A percentile compares a stretch with the other conserved stretches of the same genome.
Evolutionary conservation across 2,329 filamentous ascomycete genomes (phyloP).

Genomic region (Cercospora zeina): DNA sequence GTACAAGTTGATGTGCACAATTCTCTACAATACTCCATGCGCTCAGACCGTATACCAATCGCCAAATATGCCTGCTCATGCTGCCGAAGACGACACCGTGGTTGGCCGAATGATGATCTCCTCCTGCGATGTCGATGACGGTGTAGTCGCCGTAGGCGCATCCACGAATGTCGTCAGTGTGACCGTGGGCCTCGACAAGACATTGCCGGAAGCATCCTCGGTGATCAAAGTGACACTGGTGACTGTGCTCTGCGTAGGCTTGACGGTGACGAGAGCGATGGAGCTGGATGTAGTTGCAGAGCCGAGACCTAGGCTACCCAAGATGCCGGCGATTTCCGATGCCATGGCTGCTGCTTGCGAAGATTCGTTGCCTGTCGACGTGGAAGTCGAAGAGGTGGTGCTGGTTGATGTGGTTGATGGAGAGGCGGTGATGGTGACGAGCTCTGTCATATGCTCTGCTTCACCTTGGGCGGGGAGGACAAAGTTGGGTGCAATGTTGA

Average conservation of each 20-base stretch:
- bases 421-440: conserved; percentile 18
- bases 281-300: conserved; percentile 17
- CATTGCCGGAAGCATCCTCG: conserved; percentile 20
- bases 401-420: conserved; percentile 6
- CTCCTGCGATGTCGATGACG: conserved; percentile 2
- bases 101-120: conserved; percentile 12
- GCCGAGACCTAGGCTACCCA: conserved; percentile 15
- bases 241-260: conserved; percentile 26
- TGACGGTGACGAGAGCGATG: conserved; percentile 23
- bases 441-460: conserved; percentile 9
- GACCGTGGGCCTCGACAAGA: conserved; percentile 15
- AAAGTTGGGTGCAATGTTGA: conserved; percentile 42
- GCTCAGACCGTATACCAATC: too few species aligned
- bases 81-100: neutral
- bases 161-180: conserved; percentile 20
- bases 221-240: conserved; percentile 19
- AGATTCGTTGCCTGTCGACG: conserved; percentile 13
- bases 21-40: too few species aligned
- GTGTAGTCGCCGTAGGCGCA: conserved; percentile 4
- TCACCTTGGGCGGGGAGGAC: conserved; percentile 30
- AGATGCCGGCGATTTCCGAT: conserved; percentile 28
- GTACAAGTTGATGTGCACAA: too few species aligned
- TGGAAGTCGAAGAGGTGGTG: conserved; percentile 14
- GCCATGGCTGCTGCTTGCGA: conserved; percentile 20
- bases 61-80: neutral